A percentile compares a stretch with the other conserved stretches of the same genome.
Conservation (phyloP, 73 alveolate species). For the Paramecium biaurelia region DNA sequence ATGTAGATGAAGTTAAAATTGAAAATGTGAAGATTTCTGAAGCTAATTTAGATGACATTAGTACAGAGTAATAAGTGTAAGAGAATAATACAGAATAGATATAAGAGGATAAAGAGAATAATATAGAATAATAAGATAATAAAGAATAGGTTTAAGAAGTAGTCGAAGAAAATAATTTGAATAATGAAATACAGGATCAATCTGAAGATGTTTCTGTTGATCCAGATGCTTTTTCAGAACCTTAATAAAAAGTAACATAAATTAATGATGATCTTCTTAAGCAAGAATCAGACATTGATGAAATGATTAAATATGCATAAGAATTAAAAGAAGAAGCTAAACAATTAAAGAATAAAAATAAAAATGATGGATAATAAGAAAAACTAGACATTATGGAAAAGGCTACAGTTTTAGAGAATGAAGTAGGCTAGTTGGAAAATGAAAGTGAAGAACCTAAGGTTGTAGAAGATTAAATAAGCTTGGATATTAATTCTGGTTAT, state of each 20-base stretch:
- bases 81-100: not conserved
- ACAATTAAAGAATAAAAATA: not conserved
- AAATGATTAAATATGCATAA: not conserved
- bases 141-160: not conserved
- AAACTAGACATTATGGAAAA: not conserved
- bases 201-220: not conserved
- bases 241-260: not conserved
- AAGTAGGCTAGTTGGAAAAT: not conserved
- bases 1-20: not conserved
- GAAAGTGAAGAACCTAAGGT: not conserved
- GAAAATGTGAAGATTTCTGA: not conserved
- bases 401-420: not conserved
- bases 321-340: not conserved
- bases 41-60: not conserved
- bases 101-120: not conserved
- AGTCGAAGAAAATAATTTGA: not conserved
- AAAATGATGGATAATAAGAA: not conserved
- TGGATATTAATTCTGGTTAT: not conserved
- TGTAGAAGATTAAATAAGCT: not conserved
- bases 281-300: not conserved
- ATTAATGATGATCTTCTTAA: not conserved
- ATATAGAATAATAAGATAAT: too few species aligned
- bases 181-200: not conserved
- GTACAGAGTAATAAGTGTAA: not conserved
- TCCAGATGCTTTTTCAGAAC: constrained; percentile 5